Conservation (phyloP, 2,329 filamentous ascomycete species). For the Aspergillus fructus region DNA sequence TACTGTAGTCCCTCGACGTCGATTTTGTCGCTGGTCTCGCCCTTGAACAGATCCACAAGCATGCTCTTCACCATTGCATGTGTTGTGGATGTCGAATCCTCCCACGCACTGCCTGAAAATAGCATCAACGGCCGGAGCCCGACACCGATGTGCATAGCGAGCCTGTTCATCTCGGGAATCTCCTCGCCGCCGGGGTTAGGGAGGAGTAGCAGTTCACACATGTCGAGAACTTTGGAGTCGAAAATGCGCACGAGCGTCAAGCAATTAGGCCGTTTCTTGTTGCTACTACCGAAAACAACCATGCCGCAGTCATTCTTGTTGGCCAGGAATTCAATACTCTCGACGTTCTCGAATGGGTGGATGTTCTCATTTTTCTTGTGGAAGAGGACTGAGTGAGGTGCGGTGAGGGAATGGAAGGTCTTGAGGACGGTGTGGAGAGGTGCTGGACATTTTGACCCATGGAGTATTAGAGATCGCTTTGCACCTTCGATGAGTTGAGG, state of each 20-base stretch:
- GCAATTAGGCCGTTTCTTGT: slow-evolving; percentile 93
- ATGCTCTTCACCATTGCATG: slow-evolving; percentile 86
- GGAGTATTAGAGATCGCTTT: slow-evolving; percentile 85
- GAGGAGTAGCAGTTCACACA: slow-evolving; percentile 87
- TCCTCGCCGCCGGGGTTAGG: slow-evolving; percentile 57
- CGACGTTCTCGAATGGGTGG: slow-evolving; percentile 87
- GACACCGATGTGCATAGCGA: slow-evolving; percentile 65
- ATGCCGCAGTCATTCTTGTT: slow-evolving; percentile 93
- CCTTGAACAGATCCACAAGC: slow-evolving; percentile 87
- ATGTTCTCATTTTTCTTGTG: slow-evolving; percentile 90
- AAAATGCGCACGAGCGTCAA: slow-evolving; percentile 82
- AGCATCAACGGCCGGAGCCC: slow-evolving; percentile 85
- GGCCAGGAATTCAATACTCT: slow-evolving; percentile 89
- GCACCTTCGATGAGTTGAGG: slow-evolving; percentile 87
- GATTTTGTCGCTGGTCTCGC: slow-evolving; percentile 74
- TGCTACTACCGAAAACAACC: slow-evolving; percentile 78
- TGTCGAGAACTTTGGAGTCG: slow-evolving; percentile 84
- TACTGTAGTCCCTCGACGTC: slow-evolving; percentile 96
- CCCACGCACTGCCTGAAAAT: slow-evolving; percentile 87
- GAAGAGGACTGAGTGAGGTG: slow-evolving; percentile 84
- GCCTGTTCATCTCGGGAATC: slow-evolving; percentile 47
- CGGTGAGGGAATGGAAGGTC: slow-evolving; percentile 81
- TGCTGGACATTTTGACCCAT: slow-evolving; percentile 81
- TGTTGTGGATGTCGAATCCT: slow-evolving; percentile 73
- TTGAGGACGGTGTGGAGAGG: slow-evolving; percentile 78